phyloP scores from a whole-genome alignment of 192 early-diverging fungal species.

The Glomus cerebriforme region DNA sequence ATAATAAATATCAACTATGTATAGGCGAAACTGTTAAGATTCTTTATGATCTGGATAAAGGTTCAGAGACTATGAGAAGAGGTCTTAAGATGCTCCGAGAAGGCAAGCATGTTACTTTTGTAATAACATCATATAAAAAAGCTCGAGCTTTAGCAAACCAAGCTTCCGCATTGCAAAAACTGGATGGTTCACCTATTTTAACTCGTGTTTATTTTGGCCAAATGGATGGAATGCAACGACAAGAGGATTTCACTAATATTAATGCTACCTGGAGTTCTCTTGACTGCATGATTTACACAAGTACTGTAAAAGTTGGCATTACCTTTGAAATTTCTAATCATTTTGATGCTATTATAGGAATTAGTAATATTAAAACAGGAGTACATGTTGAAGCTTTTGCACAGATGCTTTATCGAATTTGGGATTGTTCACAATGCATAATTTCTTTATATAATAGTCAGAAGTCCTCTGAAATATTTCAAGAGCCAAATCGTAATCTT shows the following conservation, averaged over 20 bases:
- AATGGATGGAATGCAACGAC: constrained; percentile 23
- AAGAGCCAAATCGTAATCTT: constrained; percentile 19
- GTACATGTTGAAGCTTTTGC: constrained; percentile 27
- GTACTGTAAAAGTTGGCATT: constrained; percentile 20
- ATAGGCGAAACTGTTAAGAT: neutral
- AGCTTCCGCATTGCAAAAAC: constrained; percentile 17
- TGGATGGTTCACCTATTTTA: constrained; percentile 12
- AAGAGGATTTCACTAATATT: constrained; percentile 24
- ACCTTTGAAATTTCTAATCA: constrained; percentile 24
- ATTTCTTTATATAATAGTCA: constrained; percentile 30
- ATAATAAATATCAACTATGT: constrained; percentile 17
- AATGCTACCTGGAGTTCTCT: constrained; percentile 28
- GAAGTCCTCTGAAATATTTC: constrained; percentile 12
- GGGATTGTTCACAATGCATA: constrained; percentile 1
- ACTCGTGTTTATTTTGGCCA: constrained; percentile 28
- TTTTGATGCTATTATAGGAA: constrained; percentile 30
- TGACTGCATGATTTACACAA: constrained; percentile 28
- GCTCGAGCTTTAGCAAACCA: constrained; percentile 13
- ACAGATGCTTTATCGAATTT: constrained; percentile 13
- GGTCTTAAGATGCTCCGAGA: constrained; percentile 26
- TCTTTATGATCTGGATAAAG: constrained; percentile 20
- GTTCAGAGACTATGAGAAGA: constrained; percentile 10
- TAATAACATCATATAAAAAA: constrained; percentile 20
- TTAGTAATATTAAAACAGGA: constrained; percentile 23
- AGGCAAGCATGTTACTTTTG: constrained; percentile 16